phyloP scores from a whole-genome alignment of 2,329 filamentous ascomycete genomes.

The Cylindrodendrum hubeiense region DNA sequence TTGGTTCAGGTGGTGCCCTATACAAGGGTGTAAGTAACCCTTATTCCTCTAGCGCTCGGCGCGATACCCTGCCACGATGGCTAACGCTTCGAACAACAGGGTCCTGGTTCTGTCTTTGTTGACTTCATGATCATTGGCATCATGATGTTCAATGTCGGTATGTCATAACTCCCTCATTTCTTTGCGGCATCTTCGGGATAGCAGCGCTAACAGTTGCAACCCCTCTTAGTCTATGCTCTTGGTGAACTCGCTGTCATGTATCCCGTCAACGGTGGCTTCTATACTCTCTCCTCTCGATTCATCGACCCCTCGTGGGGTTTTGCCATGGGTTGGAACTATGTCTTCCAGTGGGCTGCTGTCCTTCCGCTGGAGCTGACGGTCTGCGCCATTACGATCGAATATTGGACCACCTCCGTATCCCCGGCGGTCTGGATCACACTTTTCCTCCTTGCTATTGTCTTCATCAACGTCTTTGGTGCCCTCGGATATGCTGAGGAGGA shows the following conservation, averaged over 20 bases:
- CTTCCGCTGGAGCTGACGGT: slow-evolving; percentile 65
- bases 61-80: background rate
- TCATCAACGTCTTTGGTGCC: slow-evolving; percentile 68
- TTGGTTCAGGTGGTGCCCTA: slow-evolving; percentile 68
- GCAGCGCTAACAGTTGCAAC: slow-evolving; percentile 19
- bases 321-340: slow-evolving; percentile 61
- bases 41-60: background rate
- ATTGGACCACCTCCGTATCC: slow-evolving; percentile 62
- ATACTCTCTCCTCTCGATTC: slow-evolving; percentile 72
- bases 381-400: slow-evolving; percentile 63
- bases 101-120: slow-evolving; percentile 59
- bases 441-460: slow-evolving; percentile 62
- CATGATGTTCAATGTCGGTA: slow-evolving; percentile 70
- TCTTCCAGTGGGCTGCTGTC: slow-evolving; percentile 64
- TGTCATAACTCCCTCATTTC: slow-evolving; percentile 4
- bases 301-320: slow-evolving; percentile 72
- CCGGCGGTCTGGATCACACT: slow-evolving; percentile 67
- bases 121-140: slow-evolving; percentile 69
- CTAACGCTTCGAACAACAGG: slow-evolving; percentile 30
- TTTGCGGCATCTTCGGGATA: background rate
- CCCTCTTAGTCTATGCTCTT: slow-evolving; percentile 63
- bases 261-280: slow-evolving; percentile 73
- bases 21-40: slow-evolving; percentile 55
- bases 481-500: slow-evolving; percentile 68
- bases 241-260: slow-evolving; percentile 73